Base-by-base conservation (phyloP, 345 rosid genomes). In the Salix udensis region DNA sequence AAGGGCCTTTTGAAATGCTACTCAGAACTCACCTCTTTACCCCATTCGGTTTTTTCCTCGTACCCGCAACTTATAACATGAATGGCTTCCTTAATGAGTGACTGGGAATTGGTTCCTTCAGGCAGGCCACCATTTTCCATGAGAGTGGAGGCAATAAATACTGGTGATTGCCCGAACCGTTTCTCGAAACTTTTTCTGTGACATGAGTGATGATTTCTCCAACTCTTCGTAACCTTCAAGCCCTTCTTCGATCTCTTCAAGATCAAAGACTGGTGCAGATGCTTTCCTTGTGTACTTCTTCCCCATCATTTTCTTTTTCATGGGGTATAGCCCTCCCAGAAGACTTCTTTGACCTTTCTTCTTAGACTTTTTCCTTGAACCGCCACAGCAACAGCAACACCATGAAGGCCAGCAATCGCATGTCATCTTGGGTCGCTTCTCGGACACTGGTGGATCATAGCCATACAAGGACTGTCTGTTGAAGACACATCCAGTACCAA, bases 21-120 rank as follows among this genome's bases (percentile, higher is more conserved):
- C 46, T 42, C 46, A 42, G 4, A 10, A 7, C 79, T 86, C 81
- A 86, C 98, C 96, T 95, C 98, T 89, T 95, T 92, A 72, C 97
- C 98, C 98, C 98, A 92, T 71, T 95, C 98, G 10, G 98, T 95
- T 78, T 92, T 95, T 81, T 92, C 98, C 82, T 92, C 98, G 55
- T 92, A 95, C 5, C 97, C 97, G 75, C 89, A 85, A 75, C 98
- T 95, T 36, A 95, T 95, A 26, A 93, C 98, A 85, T 95, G 98
- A 83, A 95, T 92, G 21, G 98, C 98, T 82, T 95, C 98, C 80
- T 95, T 95, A 61, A 95, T 83, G 72, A 91, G 87, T 7, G 97
- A 84, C 67, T 88, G 75, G 68, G 93, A 82, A 42, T 88, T 90
- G 52, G 94, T 92, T 73, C 97, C 94, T 86, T 91, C 98, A 19